Base-by-base conservation (phyloP, 768 basidiomycete genomes). In the Guyanaporus albipodus region DNA sequence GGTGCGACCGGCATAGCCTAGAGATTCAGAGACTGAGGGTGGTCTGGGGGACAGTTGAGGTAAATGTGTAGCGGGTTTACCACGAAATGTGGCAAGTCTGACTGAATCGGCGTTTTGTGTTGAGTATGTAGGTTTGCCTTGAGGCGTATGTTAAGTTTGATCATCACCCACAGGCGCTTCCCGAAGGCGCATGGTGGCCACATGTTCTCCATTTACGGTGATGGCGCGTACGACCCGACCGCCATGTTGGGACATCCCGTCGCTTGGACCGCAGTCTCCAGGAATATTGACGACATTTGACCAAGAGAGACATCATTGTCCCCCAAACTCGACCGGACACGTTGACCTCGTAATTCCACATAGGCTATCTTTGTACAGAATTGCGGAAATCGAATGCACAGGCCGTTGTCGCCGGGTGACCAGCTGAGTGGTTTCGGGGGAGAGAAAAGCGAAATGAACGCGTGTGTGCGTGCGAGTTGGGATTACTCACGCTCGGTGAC, bases 161-260 rank as follows among this genome's bases (percentile, higher is more conserved):
- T 61, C 52, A 49, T 56, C 43, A 49, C 54, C 48, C 49, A 50
- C 42, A 51, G 53, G 57, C 52, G 54, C 54, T 59, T 63, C 52
- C 50, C 45, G 51, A 57, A 12, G 54, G 55, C 59, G 56, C 70
- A 58, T 70, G 70, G 53, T 36, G 42, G 51, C 57, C 60, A 64
- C 70, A 57, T 72, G 70, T 63, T 59, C 46, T 42, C 56, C 57
- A 47, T 60, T 66, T 64, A 57, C 50, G 61, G 64, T 53, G 50
- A 58, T 57, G 56, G 52, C 53, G 60, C 46, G 40, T 44, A 42
- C 49, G 35, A 35, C 42, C 40, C 46, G 50, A 49, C 50, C 45
- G n/a, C 46, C 48, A 36, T 26, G 37, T 52, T 55, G 45, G 11
- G 43, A 40, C 41, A 44, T 41, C 45, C 26, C 22, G 26, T 56